A percentile compares a stretch with the other conserved stretches of the same genome.
phyloP scores from a whole-genome alignment of 1,139 yeast species.

The Zygosaccharomyces pseudobailii region DNA sequence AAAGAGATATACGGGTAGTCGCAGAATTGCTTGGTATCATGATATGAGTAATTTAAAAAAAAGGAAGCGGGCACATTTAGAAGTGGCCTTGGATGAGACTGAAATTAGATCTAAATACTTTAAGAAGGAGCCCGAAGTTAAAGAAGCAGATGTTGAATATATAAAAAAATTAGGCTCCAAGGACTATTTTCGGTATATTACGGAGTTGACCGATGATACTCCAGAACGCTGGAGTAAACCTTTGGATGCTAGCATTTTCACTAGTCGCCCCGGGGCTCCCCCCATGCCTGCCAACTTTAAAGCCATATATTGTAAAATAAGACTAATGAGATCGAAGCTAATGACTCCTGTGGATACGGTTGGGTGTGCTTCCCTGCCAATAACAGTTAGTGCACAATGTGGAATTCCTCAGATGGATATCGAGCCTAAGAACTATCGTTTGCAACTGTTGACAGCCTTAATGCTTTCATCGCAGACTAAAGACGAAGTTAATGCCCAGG shows the following conservation, averaged over 20 bases:
- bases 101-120: conserved; percentile 20
- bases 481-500: conserved; percentile 76
- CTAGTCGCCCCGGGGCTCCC: conserved; percentile 8
- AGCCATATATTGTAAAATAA: conserved; percentile 56
- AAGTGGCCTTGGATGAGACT: conserved; percentile 5
- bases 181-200: conserved; percentile 27
- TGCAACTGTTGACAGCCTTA: conserved; percentile 70
- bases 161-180: conserved; percentile 25
- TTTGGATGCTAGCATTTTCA: conserved; percentile 11
- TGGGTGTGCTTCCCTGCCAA: conserved; percentile 80
- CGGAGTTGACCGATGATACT: conserved; percentile 24
- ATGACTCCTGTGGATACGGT: conserved; percentile 81
- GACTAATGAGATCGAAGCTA: conserved; percentile 57
- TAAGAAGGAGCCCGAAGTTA: conserved; percentile 10
- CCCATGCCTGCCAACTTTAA: conserved; percentile 47
- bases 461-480: conserved; percentile 92
- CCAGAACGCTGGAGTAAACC: conserved; percentile 25
- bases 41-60: conserved; percentile 9
- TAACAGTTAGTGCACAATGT: conserved; percentile 36
- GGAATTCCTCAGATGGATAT: conserved; percentile 24
- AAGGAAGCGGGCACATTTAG: conserved; percentile 10
- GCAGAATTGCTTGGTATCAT: not conserved
- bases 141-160: conserved; percentile 20
- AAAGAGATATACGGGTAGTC: not conserved
- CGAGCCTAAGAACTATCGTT: conserved; percentile 50